A percentile compares a stretch with the other conserved stretches of the same genome.
These are phyloP conservation scores for Hypoxylon rubiginosum DNA, from an alignment of 2,329 filamentous ascomycete species.

Conservation along the genomic window DNA sequence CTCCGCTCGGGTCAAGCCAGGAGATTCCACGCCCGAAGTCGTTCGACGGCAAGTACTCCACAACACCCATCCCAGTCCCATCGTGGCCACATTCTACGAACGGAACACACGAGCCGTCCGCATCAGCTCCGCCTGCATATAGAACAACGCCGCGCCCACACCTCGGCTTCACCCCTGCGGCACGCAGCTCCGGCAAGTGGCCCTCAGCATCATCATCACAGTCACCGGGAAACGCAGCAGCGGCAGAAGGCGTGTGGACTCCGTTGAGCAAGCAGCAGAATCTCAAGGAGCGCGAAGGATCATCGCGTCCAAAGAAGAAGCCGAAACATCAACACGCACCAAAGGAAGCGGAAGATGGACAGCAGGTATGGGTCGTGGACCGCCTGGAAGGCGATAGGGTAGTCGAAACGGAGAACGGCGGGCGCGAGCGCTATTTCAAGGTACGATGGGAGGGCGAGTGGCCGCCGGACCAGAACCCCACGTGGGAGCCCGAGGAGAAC, in stretches of 20 bases:
- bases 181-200: conserved; percentile 40
- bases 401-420: conserved; percentile 54
- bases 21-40: conserved; percentile 12
- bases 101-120: conserved; percentile 11
- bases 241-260: conserved; percentile 1
- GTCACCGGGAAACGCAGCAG: not conserved
- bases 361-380: conserved; percentile 59
- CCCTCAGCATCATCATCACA: conserved; percentile 8
- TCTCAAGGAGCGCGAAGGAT: not conserved
- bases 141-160: conserved; percentile 21
- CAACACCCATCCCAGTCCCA: conserved; percentile 36
- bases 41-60: conserved; percentile 12
- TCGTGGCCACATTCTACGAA: conserved; percentile 22
- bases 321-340: conserved; percentile 41
- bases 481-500: conserved; percentile 70
- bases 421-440: conserved; percentile 60
- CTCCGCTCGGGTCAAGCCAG: conserved; percentile 12
- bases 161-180: conserved; percentile 49
- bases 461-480: conserved; percentile 68
- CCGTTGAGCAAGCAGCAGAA: conserved; percentile 9
- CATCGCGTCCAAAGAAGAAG: conserved; percentile 27
- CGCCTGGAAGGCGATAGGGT: conserved; percentile 59
- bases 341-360: conserved; percentile 41
- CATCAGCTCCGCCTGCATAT: conserved; percentile 16
- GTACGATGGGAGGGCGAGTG: conserved; percentile 71